phyloP scores from a whole-genome alignment of 1,284 basidiomycete genomes.

The Puccinia sorghi region DNA sequence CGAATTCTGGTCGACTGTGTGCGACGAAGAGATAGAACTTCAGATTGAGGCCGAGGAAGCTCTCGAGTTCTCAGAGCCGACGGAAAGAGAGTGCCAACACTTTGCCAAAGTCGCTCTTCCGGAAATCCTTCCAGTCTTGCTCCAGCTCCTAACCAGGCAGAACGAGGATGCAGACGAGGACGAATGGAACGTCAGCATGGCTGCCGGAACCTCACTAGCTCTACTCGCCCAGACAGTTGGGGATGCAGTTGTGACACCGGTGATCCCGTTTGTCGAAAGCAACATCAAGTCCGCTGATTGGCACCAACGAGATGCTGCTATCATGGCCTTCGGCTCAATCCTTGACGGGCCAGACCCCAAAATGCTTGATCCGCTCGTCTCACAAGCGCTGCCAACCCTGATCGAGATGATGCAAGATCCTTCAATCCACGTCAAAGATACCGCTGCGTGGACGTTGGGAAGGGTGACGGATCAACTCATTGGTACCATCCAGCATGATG shows the following conservation, averaged over 20 bases:
- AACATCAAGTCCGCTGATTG: constrained; percentile 91
- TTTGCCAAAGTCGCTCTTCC: constrained; percentile 92
- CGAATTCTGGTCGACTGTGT: constrained; percentile 99
- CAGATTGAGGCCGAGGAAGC: constrained; percentile 92
- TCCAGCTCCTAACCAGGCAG: constrained; percentile 84
- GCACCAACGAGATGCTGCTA: constrained; percentile 92
- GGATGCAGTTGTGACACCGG: constrained; percentile 84
- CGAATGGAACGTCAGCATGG: constrained; percentile 98
- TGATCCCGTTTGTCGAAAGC: constrained; percentile 96
- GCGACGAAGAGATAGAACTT: constrained; percentile 93
- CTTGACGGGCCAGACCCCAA: constrained; percentile 89
- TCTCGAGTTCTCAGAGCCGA: constrained; percentile 83
- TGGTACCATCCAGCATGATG: constrained; percentile 81
- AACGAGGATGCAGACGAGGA: constrained; percentile 97
- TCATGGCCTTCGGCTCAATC: constrained; percentile 98
- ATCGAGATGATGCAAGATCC: constrained; percentile 92
- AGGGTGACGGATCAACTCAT: constrained; percentile 90
- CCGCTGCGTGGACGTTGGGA: constrained; percentile 95
- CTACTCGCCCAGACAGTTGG: constrained; percentile 87
- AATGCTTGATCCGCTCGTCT: constrained; percentile 84
- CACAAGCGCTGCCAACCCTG: constrained; percentile 88
- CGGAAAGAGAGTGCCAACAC: constrained; percentile 80
- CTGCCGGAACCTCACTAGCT: constrained; percentile 87
- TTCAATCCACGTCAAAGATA: constrained; percentile 88
- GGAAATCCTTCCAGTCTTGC: constrained; percentile 89